Base-by-base conservation (phyloP, 2,329 filamentous ascomycete species). In the Huntiella decipiens region DNA sequence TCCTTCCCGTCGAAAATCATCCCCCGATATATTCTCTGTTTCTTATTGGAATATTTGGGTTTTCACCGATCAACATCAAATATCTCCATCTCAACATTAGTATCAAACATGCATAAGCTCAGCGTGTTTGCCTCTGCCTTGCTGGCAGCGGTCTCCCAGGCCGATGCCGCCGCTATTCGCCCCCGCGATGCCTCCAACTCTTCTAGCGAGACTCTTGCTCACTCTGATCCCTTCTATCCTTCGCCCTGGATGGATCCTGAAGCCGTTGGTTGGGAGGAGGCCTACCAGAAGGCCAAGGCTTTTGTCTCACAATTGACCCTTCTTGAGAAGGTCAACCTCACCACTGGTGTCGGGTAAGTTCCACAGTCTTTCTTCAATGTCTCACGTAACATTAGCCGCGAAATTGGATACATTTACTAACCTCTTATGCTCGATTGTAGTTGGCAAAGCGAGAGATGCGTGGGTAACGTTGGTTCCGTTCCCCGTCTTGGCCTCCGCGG, bases 291-390 rank as follows among this genome's bases (percentile, higher is more conserved):
- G 60, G 87, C 87, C 1, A 75, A 73, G 53, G 73, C 69, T 2
- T 88, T 94, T 55, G 85, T 95, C 39, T 80, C 79, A 7, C 77
- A 86, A 58, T 63, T 94, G 62, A 93, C 85, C 1, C 68, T 94
- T 33, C 58, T 77, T 8, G 87, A 95, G 61, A 95, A 94, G 65
- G 85, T 96, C 61, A 96, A 96, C 60, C 60, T 98, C 52, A 96
- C 88, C 2, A 95, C 87, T 1, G 88, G 88, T 60, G 74, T 81
- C 52, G 86, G 86, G 73, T 88, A 63, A 60, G 76, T 63, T 15
- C n/a, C 4, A 28, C 22, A 7, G 22, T 28, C 22, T 28, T 10
- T 28, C 3, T 28, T 28, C 22, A 28, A 10, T 28, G 22, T 28
- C 22, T 28, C 22, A 28, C 22, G 3, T 28, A 5, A 8, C 22